Base-by-base conservation (phyloP, 495 filamentous ascomycete genomes). In the Penicillium arizonense region DNA sequence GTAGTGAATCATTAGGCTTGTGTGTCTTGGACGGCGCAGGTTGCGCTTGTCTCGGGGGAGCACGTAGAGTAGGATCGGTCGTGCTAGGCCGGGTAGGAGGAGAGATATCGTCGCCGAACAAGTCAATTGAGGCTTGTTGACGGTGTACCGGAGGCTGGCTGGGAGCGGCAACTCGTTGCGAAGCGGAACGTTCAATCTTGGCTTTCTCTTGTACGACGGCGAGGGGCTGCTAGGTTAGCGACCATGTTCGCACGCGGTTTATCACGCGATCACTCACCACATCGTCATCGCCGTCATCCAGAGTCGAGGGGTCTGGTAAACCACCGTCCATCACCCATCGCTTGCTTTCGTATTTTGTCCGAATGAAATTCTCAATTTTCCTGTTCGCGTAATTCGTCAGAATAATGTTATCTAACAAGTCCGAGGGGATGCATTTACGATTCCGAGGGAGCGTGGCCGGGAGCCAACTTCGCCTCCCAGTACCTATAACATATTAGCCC, bases 281-380 rank as follows among this genome's bases (percentile, higher is more conserved):
- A 70, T 96, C 91, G 59, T 97, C 91, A 26, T 84, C 89, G 5
- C 87, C 90, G 28, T 77, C 85, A 63, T 91, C 88, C 47, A 98
- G 71, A n/a, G 86, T 90, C 0, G 87, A 77, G 20, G 95, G 95
- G 62, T 97, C 90, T 8, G 95, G 95, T 72, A 97, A 91, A 10
- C 80, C 82, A 3, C 95, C 94, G 52, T 98, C 95, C 93, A 97
- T 96, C 2, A 91, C 89, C 94, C 94, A 98, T 72, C 95, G 79
- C 77, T 96, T 97, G 8, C 90, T 87, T 62, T 98, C 94, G 69
- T 98, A 98, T 71, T 98, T 98, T 33, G 94, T 98, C 38, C 95
- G 84, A 55, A 98, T 96, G 59, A 98, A 98, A 72, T 97, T 98
- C 78, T 97, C 94, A 56, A 98, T 97, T 77, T 98, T 98, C 39